These are phyloP conservation scores for Aspergillus unguis DNA, from an alignment of 2,329 filamentous ascomycete species.

Conservation along the genomic window DNA sequence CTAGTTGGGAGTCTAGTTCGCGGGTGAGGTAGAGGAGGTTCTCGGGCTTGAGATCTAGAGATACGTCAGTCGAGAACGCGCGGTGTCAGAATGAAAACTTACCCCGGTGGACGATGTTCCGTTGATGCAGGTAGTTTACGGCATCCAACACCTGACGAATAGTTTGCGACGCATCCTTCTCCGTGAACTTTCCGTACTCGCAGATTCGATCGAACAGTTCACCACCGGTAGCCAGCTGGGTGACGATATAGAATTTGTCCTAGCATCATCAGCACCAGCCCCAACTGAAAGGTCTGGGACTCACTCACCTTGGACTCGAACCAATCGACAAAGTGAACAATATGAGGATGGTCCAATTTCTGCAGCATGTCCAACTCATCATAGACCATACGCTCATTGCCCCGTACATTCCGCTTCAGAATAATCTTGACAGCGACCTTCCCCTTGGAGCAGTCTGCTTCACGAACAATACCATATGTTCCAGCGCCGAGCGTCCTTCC, in stretches of 20 bases:
- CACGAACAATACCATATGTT: slow-evolving; percentile 96
- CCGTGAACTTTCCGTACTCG: slow-evolving; percentile 95
- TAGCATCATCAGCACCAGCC: slow-evolving; percentile 37
- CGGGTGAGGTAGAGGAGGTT: slow-evolving; percentile 90
- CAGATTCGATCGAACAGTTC: slow-evolving; percentile 98
- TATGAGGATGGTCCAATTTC: slow-evolving; percentile 85
- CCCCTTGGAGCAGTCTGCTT: slow-evolving; percentile 75
- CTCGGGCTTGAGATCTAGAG: slow-evolving; percentile 88
- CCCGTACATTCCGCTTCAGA: slow-evolving; percentile 97
- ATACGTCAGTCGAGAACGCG: slow-evolving; percentile 3
- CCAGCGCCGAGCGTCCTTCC: slow-evolving; percentile 91
- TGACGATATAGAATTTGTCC: slow-evolving; percentile 99
- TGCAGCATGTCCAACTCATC: slow-evolving; percentile 95
- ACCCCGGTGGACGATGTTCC: slow-evolving; percentile 96
- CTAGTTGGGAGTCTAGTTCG: slow-evolving; percentile 73
- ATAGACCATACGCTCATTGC: slow-evolving; percentile 97
- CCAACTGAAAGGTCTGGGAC: background rate
- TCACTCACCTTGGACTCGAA: slow-evolving; percentile 85
- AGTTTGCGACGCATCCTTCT: slow-evolving; percentile 94
- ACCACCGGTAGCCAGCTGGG: slow-evolving; percentile 89
- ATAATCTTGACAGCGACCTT: slow-evolving; percentile 99
- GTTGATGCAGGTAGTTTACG: slow-evolving; percentile 89
- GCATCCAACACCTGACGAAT: slow-evolving; percentile 91
- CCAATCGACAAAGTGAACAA: slow-evolving; percentile 97
- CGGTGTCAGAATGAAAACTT: slow-evolving; percentile 19